Percentiles rank a stretch among this genome's conserved stretches.
Evolutionary conservation across 345 rosid species (phyloP).

Genomic region (Aquilaria sinensis): DNA sequence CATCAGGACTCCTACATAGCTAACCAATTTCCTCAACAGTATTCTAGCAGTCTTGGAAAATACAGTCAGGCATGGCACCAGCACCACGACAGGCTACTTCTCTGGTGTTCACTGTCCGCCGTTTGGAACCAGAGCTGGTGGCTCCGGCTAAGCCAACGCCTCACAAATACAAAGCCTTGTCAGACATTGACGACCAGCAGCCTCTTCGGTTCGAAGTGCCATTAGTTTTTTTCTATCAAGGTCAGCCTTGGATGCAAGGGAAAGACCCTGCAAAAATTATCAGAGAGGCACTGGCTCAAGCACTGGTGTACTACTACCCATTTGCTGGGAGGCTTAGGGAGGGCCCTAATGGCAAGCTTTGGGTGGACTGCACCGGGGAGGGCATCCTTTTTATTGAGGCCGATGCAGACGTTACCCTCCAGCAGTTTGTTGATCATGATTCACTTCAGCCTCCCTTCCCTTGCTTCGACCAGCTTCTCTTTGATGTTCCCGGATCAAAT

Average conservation of each 20-base stretch:
- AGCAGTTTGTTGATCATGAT: slow-evolving; percentile 27
- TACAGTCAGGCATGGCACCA: too few relatives aligned
- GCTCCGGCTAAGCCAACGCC: slow-evolving; percentile 47
- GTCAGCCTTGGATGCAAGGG: slow-evolving; percentile 19
- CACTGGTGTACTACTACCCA: slow-evolving; percentile 45
- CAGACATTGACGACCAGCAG: slow-evolving; percentile 56
- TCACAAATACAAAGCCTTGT: slow-evolving; percentile 33
- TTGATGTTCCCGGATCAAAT: slow-evolving; percentile 40
- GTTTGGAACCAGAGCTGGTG: slow-evolving; percentile 29
- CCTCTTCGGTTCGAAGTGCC: slow-evolving; percentile 38
- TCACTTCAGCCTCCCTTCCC: slow-evolving; percentile 49
- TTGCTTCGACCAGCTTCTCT: slow-evolving; percentile 45
- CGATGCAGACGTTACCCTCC: slow-evolving; percentile 38
- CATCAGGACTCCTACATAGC: too few relatives aligned
- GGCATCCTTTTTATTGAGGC: slow-evolving; percentile 48
- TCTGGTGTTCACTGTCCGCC: slow-evolving; percentile 28
- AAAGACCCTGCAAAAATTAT: slow-evolving; percentile 37
- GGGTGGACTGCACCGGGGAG: slow-evolving; percentile 52
- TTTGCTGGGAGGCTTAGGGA: slow-evolving; percentile 53
- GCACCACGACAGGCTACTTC: slow-evolving; percentile 14
- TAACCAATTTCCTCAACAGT: too few relatives aligned
- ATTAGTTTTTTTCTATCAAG: slow-evolving; percentile 24
- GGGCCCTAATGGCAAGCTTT: slow-evolving; percentile 32
- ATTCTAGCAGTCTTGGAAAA: too few relatives aligned
- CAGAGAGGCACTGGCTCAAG: slow-evolving; percentile 27